phyloP scores from a whole-genome alignment of 2,329 filamentous ascomycete species.

The Pseudogymnoascus pannorum region DNA sequence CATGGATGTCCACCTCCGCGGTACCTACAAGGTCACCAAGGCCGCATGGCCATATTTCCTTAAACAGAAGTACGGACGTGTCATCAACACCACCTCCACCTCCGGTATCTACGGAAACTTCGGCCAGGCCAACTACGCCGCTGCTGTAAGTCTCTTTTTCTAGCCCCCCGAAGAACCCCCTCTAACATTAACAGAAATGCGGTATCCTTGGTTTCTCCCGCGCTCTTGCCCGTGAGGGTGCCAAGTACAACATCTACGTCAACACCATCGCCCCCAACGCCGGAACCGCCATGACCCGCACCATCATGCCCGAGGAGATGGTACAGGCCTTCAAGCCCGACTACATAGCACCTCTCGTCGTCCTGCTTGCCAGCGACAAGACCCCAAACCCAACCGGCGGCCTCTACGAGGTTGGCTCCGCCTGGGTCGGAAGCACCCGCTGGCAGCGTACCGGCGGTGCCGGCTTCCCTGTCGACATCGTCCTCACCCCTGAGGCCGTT shows the following conservation, averaged over 20 bases:
- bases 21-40: slow-evolving; percentile 95
- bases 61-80: slow-evolving; percentile 96
- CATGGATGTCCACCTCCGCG: slow-evolving; percentile 83
- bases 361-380: slow-evolving; percentile 78
- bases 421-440: slow-evolving; percentile 85
- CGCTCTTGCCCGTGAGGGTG: slow-evolving; percentile 83
- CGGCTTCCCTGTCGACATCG: slow-evolving; percentile 81
- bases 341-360: slow-evolving; percentile 89
- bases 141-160: slow-evolving; percentile 55
- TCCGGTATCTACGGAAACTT: slow-evolving; percentile 99
- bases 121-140: slow-evolving; percentile 94
- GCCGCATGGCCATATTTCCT: slow-evolving; percentile 96
- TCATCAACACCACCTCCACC: slow-evolving; percentile 94
- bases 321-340: slow-evolving; percentile 99
- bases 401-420: slow-evolving; percentile 90
- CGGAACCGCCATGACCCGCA: slow-evolving; percentile 89
- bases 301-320: slow-evolving; percentile 92
- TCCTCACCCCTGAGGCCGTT: slow-evolving; percentile 79
- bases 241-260: slow-evolving; percentile 96
- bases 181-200: slow-evolving; percentile 55
- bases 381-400: slow-evolving; percentile 79
- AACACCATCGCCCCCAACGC: slow-evolving; percentile 98
- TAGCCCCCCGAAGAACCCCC: slow-evolving; percentile 11
- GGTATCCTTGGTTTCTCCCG: slow-evolving; percentile 95
- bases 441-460: slow-evolving; percentile 91